phyloP scores from a whole-genome alignment of 2,329 filamentous ascomycete species.

The Fusarium sp. region DNA sequence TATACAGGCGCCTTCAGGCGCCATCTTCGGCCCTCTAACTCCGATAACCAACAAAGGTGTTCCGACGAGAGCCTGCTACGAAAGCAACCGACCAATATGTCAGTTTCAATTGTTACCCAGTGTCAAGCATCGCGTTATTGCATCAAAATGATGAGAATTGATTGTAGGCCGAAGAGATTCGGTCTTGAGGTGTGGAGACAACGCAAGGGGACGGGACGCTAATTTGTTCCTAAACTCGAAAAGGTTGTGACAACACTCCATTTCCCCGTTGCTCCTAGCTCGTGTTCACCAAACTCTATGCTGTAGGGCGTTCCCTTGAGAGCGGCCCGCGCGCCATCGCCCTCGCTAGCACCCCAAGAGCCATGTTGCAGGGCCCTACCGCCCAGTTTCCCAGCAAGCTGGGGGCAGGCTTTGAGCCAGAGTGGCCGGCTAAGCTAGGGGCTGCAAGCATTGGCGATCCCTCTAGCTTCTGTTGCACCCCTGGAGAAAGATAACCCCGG shows the following conservation, averaged over 20 bases:
- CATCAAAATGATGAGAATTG: constrained; percentile 1
- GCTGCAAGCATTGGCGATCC: constrained; percentile 47
- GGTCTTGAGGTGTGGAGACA: constrained; percentile 24
- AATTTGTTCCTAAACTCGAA: constrained; percentile 33
- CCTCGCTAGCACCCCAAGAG: constrained; percentile 38
- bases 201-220: constrained; percentile 28
- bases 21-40: not conserved
- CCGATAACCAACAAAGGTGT: not conserved
- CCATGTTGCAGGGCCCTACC: constrained; percentile 38
- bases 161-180: constrained; percentile 36
- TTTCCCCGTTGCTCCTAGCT: constrained; percentile 14
- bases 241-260: constrained; percentile 26
- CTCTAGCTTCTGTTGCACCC: constrained; percentile 40
- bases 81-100: not conserved
- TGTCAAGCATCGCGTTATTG: constrained; percentile 6
- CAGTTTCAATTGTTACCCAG: not conserved
- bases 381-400: constrained; percentile 21
- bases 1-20: constrained; percentile 1
- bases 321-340: constrained; percentile 44
- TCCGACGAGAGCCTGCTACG: not conserved
- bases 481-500: constrained; percentile 40
- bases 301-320: constrained; percentile 35
- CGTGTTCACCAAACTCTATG: constrained; percentile 35
- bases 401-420: constrained; percentile 28
- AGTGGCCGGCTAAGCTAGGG: constrained; percentile 19